Percentiles rank a stretch among this genome's conserved stretches.
These are phyloP conservation scores for Angomonas desouzai DNA, from an alignment of 208 protist species.

Conservation along the genomic window DNA sequence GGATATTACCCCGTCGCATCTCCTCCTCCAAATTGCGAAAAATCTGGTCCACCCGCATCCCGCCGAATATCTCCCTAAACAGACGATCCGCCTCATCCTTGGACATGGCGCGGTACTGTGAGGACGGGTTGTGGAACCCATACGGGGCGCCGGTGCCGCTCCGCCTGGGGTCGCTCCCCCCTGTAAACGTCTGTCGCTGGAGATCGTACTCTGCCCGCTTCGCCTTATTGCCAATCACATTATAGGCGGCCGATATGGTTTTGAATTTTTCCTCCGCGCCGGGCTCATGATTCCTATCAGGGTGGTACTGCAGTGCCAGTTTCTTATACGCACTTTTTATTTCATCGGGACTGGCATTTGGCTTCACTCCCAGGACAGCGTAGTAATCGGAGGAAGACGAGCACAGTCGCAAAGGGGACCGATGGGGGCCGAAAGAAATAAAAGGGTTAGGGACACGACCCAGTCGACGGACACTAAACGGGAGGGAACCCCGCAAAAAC, in stretches of 20 bases:
- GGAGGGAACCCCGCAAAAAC: background rate
- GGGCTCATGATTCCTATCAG: constrained; percentile 78
- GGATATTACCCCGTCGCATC: constrained; percentile 42
- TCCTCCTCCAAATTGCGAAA: constrained; percentile 80
- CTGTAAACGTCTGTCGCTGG: constrained; percentile 25
- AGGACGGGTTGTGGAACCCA: constrained; percentile 13
- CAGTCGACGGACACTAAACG: background rate
- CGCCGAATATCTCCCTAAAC: constrained; percentile 83
- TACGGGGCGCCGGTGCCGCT: background rate
- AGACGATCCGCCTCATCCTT: constrained; percentile 83
- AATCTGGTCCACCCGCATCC: constrained; percentile 84
- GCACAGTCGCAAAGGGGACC: constrained; percentile 8
- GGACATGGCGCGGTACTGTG: constrained; percentile 77
- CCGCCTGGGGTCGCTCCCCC: background rate
- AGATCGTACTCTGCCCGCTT: constrained; percentile 78
- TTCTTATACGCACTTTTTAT: constrained; percentile 91
- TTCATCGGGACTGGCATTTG: constrained; percentile 75
- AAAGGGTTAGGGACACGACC: background rate
- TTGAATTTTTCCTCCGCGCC: constrained; percentile 89
- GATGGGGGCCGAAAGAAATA: background rate
- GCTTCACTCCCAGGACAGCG: constrained; percentile 59
- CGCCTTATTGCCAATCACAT: constrained; percentile 68
- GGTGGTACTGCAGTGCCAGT: constrained; percentile 86
- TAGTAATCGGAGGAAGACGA: constrained; percentile 59
- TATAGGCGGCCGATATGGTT: constrained; percentile 81